phyloP scores from a whole-genome alignment of 352 stramenopile species.

The Globisporangium echinulatum region DNA sequence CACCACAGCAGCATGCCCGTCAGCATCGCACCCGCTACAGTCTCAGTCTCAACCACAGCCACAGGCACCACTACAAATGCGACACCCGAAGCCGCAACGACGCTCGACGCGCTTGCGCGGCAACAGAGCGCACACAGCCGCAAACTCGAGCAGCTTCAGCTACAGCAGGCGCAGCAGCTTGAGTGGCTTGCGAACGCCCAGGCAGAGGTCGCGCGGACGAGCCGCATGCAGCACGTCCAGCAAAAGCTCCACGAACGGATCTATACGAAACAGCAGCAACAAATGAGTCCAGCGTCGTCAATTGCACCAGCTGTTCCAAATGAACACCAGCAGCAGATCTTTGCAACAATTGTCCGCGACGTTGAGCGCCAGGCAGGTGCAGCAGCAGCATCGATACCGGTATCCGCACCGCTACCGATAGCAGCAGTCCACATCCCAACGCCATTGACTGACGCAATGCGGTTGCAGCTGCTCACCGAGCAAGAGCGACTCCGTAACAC shows the following conservation, averaged over 20 bases:
- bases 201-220: constrained; percentile 8
- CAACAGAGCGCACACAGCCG: constrained; percentile 35
- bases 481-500: constrained; percentile 36
- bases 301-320: neutral
- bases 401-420: neutral
- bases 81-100: constrained; percentile 1
- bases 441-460: constrained; percentile 29
- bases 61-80: neutral
- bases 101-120: constrained; percentile 23
- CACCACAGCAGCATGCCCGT: constrained; percentile 1
- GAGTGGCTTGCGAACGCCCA: constrained; percentile 12
- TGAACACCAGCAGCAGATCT: constrained; percentile 23
- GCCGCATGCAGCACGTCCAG: constrained; percentile 36
- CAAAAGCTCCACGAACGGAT: constrained; percentile 34
- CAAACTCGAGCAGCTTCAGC: constrained; percentile 22
- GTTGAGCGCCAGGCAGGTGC: constrained; percentile 28
- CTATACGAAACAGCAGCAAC: constrained; percentile 16
- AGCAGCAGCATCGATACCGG: neutral
- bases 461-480: constrained; percentile 36
- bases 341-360: constrained; percentile 34
- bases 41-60: neutral
- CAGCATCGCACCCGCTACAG: neutral
- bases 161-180: constrained; percentile 17
- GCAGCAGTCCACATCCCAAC: constrained; percentile 5
- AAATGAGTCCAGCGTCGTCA: neutral